Evolutionary conservation across 2,329 filamentous ascomycete species (phyloP).

Genomic region (Byssochlamys sp.): DNA sequence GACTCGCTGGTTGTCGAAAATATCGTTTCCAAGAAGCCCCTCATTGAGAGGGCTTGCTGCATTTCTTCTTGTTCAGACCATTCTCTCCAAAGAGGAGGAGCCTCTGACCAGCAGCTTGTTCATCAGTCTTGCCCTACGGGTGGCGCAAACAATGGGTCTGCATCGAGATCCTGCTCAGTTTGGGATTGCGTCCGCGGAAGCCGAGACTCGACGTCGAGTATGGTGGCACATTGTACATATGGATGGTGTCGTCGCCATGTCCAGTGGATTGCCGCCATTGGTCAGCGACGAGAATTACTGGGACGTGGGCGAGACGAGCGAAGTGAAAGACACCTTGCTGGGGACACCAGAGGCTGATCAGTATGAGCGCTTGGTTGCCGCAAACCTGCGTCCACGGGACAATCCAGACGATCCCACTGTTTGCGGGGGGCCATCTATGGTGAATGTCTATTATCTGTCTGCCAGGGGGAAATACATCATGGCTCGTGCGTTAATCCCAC

Average conservation of each 20-base stretch:
- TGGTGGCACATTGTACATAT: slow-evolving; percentile 44
- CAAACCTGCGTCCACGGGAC: slow-evolving; percentile 26
- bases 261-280: slow-evolving; percentile 39
- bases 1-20: slow-evolving; percentile 32
- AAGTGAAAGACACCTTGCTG: slow-evolving; percentile 38
- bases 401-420: slow-evolving; percentile 32
- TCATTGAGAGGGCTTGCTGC: slow-evolving; percentile 38
- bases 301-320: slow-evolving; percentile 39
- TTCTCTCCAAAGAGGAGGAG: slow-evolving; percentile 40
- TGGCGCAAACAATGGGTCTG: slow-evolving; percentile 41
- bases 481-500: slow-evolving; percentile 26
- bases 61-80: slow-evolving; percentile 39
- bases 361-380: slow-evolving; percentile 26
- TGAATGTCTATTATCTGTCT: slow-evolving; percentile 35
- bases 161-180: slow-evolving; percentile 42
- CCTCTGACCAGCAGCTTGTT: slow-evolving; percentile 41
- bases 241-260: slow-evolving; percentile 41
- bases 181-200: slow-evolving; percentile 35
- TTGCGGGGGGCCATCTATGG: slow-evolving; percentile 32
- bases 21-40: slow-evolving; percentile 37
- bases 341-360: slow-evolving; percentile 28
- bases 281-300: slow-evolving; percentile 40
- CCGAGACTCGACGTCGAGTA: slow-evolving; percentile 36
- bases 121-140: slow-evolving; percentile 37
- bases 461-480: slow-evolving; percentile 38